Evolutionary conservation across 2,329 filamentous ascomycete genomes (phyloP), one percentile per base, ranked within the genome.

Genomic region (Pseudocercospora fijiensis): DNA sequence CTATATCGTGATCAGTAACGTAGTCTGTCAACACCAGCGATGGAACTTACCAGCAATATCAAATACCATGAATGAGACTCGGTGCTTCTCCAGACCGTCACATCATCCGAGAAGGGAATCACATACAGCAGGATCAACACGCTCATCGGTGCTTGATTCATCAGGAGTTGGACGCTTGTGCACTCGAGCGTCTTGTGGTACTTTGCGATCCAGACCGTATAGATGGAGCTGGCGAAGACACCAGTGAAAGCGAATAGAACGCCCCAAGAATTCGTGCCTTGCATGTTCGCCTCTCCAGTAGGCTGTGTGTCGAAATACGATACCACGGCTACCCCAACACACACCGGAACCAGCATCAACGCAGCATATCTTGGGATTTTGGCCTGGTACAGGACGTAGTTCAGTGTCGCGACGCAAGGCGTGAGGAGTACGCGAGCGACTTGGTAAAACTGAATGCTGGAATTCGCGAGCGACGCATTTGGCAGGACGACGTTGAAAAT

Each of bases 391-490:
- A 90, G 78, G 22, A 86, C 73, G 69, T 80, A 88, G 75, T 90
- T 89, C 80, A 90, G 85, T 16, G 85, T 74, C 4, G 86, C 87
- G 20, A 89, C 86, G 49, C 81, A 82, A 2, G 88, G 88, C 0
- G 88, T 90, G 27, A 90, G 81, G 11, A 90, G 79, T 63, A 90
- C 88, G 24, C 87, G 84, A 4, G 86, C 86, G 56, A 90, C 84
- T 74, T 90, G 88, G 75, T 90, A 90, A 74, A 90, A 90, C 47
- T 86, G 87, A 47, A 90, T 85, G 57, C 84, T 84, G 22, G 87
- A 89, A 74, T 85, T 88, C 28, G 87, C 87, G 49, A 90, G 79
- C 1, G 86, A 89, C 6, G 89, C 77, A 71, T 90, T 90, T 9
- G 86, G 87, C 9, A 90, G 79, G 66, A 90, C 86, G 72, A 90